These are phyloP conservation scores for Calocybe gambosa DNA, from an alignment of 1,284 basidiomycete species.

Conservation along the genomic window DNA sequence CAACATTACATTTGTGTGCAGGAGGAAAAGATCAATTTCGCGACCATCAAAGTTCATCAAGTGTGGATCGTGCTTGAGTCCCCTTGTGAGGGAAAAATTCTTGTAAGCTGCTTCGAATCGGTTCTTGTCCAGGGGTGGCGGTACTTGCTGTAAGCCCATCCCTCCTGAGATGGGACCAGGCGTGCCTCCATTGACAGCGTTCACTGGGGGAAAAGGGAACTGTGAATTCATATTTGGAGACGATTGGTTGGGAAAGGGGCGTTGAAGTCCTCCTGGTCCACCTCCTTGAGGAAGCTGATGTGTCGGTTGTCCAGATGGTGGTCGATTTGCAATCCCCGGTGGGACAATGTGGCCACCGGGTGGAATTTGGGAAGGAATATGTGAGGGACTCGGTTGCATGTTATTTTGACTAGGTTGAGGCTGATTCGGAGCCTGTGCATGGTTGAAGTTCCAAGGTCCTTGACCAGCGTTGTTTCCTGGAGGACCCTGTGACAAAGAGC, in stretches of 20 bases:
- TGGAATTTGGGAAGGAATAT: constrained; percentile 23
- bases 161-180: constrained; percentile 9
- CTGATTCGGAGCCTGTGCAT: constrained; percentile 12
- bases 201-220: constrained; percentile 15
- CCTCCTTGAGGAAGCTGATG: constrained; percentile 21
- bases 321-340: constrained; percentile 22
- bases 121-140: constrained; percentile 35
- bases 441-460: constrained; percentile 16
- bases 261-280: constrained; percentile 1
- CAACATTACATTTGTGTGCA: constrained; percentile 53
- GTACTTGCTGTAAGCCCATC: constrained; percentile 7
- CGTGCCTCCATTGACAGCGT: background rate
- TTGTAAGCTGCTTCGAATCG: constrained; percentile 46
- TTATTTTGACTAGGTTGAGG: constrained; percentile 16
- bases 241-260: constrained; percentile 22
- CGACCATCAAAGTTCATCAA: constrained; percentile 44
- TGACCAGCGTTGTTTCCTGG: constrained; percentile 14
- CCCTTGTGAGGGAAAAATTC: constrained; percentile 38
- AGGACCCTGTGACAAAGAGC: background rate
- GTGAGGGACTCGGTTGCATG: constrained; percentile 26
- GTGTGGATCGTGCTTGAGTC: constrained; percentile 33
- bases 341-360: constrained; percentile 23
- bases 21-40: constrained; percentile 46
- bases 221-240: constrained; percentile 19
- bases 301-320: constrained; percentile 29